Evolutionary conservation across 176 grass and related monocot genomes (phyloP).

Genomic region (Puccinellia tenuiflora): DNA sequence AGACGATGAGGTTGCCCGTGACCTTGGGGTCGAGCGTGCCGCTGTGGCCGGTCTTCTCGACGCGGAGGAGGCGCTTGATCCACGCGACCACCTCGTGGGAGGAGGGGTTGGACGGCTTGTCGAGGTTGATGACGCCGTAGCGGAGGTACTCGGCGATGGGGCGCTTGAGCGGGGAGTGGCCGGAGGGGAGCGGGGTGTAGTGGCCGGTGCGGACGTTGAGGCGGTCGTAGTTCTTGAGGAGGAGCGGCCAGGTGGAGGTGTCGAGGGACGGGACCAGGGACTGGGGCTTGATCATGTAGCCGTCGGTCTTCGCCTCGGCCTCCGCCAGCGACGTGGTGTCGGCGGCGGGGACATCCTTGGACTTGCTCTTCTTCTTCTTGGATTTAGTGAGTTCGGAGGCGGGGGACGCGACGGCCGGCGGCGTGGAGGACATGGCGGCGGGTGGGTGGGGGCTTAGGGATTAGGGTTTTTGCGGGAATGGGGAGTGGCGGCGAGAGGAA

Average conservation of each 20-base stretch:
- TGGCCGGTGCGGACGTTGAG: conserved; percentile 73
- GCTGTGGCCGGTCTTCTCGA: conserved; percentile 79
- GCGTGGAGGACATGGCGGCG: conserved; percentile 61
- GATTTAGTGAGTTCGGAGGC: conserved; percentile 48
- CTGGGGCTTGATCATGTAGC: conserved; percentile 60
- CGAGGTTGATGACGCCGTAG: conserved; percentile 87
- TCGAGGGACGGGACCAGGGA: conserved; percentile 42
- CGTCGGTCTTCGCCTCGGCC: conserved; percentile 25
- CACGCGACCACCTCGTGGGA: conserved; percentile 96
- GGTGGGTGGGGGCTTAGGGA: background rate
- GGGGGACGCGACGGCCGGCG: conserved; percentile 31
- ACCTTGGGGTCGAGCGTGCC: conserved; percentile 96
- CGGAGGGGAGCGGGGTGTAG: conserved; percentile 66
- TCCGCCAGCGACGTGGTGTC: conserved; percentile 7
- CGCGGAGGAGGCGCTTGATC: conserved; percentile 83
- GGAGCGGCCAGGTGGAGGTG: conserved; percentile 62
- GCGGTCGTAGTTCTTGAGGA: conserved; percentile 76
- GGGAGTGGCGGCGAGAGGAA: background rate
- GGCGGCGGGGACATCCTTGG: conserved; percentile 24
- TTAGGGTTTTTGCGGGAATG: conserved; percentile 21
- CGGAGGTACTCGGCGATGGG: conserved; percentile 74
- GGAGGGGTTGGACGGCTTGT: conserved; percentile 94
- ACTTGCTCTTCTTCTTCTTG: conserved; percentile 65
- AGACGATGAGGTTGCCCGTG: conserved; percentile 95
- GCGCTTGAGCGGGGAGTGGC: conserved; percentile 83